Evolutionary conservation across 257 asterid species (phyloP), one percentile per base, ranked within the genome.

Genomic region (Linaria vulgaris): DNA sequence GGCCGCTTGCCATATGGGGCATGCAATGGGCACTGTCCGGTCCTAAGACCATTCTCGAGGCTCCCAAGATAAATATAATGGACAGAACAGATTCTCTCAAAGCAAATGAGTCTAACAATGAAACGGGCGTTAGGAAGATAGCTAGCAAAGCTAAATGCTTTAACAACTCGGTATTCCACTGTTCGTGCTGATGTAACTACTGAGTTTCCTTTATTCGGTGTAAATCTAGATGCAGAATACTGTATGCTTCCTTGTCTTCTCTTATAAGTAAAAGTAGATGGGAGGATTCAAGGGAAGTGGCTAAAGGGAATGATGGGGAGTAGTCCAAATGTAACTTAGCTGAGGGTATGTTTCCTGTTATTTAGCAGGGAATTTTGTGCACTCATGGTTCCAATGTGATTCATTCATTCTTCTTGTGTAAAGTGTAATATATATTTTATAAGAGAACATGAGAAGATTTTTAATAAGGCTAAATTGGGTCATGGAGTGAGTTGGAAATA

Each of bases 1-100:
- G 99, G 66, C 99, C 99, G 1, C 95, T 94, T 3, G 55, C 97
- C 6, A 94, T 94, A 68, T 94, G 99, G 99, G 96, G 86, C 30
- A 94, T 94, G 97, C 99, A 94, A 23, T 74, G 81, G 74, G 99
- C 99, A 1, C 58, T 94, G 43, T 79, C 96, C 0, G 31, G 80
- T 7, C 69, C 87, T 0, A 84, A 69, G 75, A 76, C 96, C 0
- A 31, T 76, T 16, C 77, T 80, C 1, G 75, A 80, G 62, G 83
- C 95, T 4, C 89, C 99, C 1, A 27, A 14, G 47, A 65, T 74
- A 17, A 74, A 70, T 25, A 50, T 73, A 22, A 86, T 90, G 94
- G 95, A 90, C 72, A 77, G 83, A 68, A 72, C 83, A 16, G 71
- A 66, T 0, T 59, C 84, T 1, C 67, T 51, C 16, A 45, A 31